Conservation (phyloP, 1,284 basidiomycete species). For the Schizophyllum commune region DNA sequence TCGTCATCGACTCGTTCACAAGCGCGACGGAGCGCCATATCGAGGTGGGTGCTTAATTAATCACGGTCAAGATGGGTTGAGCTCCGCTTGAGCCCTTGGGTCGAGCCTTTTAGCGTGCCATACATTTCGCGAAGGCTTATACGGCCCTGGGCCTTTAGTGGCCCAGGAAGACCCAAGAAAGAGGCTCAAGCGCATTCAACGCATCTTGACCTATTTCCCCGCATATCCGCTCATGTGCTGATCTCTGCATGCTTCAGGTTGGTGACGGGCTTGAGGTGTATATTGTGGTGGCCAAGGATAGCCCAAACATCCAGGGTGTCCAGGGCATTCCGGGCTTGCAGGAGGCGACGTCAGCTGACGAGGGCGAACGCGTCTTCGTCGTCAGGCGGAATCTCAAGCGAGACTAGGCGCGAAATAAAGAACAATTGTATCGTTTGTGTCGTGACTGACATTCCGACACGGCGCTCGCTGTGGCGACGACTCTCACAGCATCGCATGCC, state of each 20-base stretch:
- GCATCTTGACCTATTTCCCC: background rate
- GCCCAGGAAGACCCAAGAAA: no score
- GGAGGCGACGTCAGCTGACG: constrained; percentile 9
- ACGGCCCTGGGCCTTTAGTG: no score
- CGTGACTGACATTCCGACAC: no score
- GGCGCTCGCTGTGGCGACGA: no score
- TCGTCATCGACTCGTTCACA: constrained; percentile 91
- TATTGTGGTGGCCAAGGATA: constrained; percentile 10
- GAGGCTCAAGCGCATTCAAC: no score
- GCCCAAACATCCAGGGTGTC: constrained; percentile 8
- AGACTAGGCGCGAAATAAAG: constrained; percentile 4
- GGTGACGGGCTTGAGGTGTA: constrained; percentile 14
- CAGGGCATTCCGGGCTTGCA: constrained; percentile 6
- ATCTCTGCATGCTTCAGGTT: constrained; percentile 6
- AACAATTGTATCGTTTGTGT: no score
- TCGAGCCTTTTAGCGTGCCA: no score
- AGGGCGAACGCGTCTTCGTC: constrained; percentile 12
- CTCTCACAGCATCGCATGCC: no score
- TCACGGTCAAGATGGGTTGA: background rate
- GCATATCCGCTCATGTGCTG: background rate
- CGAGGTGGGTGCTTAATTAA: constrained; percentile 48
- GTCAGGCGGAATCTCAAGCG: constrained; percentile 14
- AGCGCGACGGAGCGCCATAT: constrained; percentile 95
- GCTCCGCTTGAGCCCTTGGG: no score
- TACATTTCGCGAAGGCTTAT: no score